Evolutionary conservation across 2,329 filamentous ascomycete species (phyloP), one percentile per base, ranked within the genome.

Genomic region (Aureobasidium leucospermi): DNA sequence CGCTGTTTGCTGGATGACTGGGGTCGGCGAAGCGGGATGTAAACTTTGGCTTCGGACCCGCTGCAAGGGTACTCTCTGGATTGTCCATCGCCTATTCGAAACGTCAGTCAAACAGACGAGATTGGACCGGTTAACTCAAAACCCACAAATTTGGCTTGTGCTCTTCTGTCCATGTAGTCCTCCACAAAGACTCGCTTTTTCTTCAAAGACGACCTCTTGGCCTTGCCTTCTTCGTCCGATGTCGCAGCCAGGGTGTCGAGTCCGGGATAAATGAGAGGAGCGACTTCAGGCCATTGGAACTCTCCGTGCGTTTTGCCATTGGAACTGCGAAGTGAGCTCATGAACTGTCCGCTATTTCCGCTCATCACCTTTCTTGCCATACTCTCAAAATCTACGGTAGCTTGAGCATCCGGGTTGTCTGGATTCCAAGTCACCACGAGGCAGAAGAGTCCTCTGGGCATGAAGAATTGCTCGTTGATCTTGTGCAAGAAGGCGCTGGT

Each of bases 381-480:
- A 3, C 71, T 66, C n/a, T 75, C 73, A 13, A 78, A 64, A 6
- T 67, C 63, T 3, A 62, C 60, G 16, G 11, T 31, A n/a, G 39
- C 36, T 16, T 36, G 34, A 4, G 52, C 36, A 15, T 46, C 51
- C 8, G 10, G 2, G 3, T 58, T 60, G 6, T 68, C 64, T 0
- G 67, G 45, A 36, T 69, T 70, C 62, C 70, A 71, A 41, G 67
- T 68, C 51, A 85, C 77, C 39, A 86, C 73, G 19, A 82, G 71
- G 61, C 75, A 78, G 68, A 78, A 81, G 0, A 85, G 73, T 0
- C 83, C 83, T 1, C 76, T 76, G 0, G 83, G 82, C 48, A 74
- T 76, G 67, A 86, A 86, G 61, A 83, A 77, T 3, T 79, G 73
- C 8, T 77, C 73, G 65, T 85, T 86, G 64, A 83, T 75, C 38